A percentile compares a stretch with the other conserved stretches of the same genome.
These are phyloP conservation scores for Yarrowia hollandica DNA, from an alignment of 805 yeast species.

Conservation along the genomic window DNA sequence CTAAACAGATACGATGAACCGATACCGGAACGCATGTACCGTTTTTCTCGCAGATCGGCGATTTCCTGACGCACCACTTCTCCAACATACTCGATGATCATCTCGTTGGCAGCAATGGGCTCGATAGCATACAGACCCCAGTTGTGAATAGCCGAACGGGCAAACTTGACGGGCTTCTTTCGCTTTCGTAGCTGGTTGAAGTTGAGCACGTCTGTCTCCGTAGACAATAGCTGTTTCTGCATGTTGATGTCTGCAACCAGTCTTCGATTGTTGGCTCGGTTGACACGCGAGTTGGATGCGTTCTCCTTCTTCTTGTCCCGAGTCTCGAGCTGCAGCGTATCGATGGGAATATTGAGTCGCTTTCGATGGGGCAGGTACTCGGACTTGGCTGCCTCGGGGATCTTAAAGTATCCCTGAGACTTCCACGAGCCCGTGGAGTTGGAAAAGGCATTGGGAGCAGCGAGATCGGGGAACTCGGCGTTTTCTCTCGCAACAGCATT, in stretches of 20 bases:
- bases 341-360: conserved; percentile 46
- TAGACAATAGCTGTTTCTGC: conserved; percentile 61
- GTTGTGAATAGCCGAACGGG: conserved; percentile 93
- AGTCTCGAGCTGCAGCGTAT: conserved; percentile 34
- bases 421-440: conserved; percentile 58
- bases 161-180: conserved; percentile 93
- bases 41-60: conserved; percentile 86
- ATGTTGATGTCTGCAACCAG: conserved; percentile 87
- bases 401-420: conserved; percentile 71
- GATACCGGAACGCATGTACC: conserved; percentile 84
- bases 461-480: conserved; percentile 39
- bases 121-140: conserved; percentile 98
- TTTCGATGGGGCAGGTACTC: conserved; percentile 83
- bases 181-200: conserved; percentile 86
- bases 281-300: conserved; percentile 69
- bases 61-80: conserved; percentile 91
- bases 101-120: conserved; percentile 92
- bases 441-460: conserved; percentile 42
- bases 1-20: conserved; percentile 93
- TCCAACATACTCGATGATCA: conserved; percentile 98
- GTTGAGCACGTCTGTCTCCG: conserved; percentile 76
- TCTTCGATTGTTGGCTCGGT: conserved; percentile 82
- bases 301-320: conserved; percentile 31
- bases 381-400: conserved; percentile 68
- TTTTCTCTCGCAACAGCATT: conserved; percentile 30